phyloP scores from a whole-genome alignment of 2,329 filamentous ascomycete genomes.

The Aspergillus sergii region DNA sequence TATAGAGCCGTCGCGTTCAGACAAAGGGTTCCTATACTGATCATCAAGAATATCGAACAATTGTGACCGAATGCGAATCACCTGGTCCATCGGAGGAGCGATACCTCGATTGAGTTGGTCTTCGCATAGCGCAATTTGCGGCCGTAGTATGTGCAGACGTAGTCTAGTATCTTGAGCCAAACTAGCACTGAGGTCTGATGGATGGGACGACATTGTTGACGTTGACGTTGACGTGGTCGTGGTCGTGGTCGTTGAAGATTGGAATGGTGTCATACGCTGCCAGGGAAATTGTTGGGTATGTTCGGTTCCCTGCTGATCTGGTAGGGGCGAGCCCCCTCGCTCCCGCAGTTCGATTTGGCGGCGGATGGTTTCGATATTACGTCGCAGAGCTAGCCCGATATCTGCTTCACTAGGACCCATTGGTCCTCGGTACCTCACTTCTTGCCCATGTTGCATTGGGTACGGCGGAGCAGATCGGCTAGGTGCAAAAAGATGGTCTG shows the following conservation, averaged over 20 bases:
- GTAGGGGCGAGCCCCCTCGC: constrained; percentile 4
- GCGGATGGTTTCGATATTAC: constrained; percentile 25
- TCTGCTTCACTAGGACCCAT: constrained; percentile 17
- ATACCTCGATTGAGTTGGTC: constrained; percentile 30
- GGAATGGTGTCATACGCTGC: constrained; percentile 8
- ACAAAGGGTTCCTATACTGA: constrained; percentile 29
- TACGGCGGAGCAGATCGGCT: constrained; percentile 10
- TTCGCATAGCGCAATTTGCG: constrained; percentile 31
- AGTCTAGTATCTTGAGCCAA: constrained; percentile 16
- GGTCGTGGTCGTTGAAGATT: constrained; percentile 7
- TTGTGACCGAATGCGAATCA: constrained; percentile 33
- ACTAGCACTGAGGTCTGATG: background rate
- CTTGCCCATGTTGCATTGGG: constrained; percentile 8
- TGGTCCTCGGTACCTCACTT: constrained; percentile 18
- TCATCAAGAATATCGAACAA: constrained; percentile 36
- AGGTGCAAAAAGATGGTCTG: constrained; percentile 11
- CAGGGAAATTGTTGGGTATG: constrained; percentile 7
- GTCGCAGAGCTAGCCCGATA: constrained; percentile 23
- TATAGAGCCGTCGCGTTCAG: constrained; percentile 27
- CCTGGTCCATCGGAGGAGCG: constrained; percentile 33
- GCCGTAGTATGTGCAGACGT: constrained; percentile 23
- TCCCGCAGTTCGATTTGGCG: constrained; percentile 24
- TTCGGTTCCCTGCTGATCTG: constrained; percentile 1
- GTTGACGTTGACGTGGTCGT: constrained; percentile 5
- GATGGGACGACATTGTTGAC: background rate